These are phyloP conservation scores for Byssochlamys sp. DNA, from an alignment of 2,329 filamentous ascomycete genomes.

Conservation along the genomic window DNA sequence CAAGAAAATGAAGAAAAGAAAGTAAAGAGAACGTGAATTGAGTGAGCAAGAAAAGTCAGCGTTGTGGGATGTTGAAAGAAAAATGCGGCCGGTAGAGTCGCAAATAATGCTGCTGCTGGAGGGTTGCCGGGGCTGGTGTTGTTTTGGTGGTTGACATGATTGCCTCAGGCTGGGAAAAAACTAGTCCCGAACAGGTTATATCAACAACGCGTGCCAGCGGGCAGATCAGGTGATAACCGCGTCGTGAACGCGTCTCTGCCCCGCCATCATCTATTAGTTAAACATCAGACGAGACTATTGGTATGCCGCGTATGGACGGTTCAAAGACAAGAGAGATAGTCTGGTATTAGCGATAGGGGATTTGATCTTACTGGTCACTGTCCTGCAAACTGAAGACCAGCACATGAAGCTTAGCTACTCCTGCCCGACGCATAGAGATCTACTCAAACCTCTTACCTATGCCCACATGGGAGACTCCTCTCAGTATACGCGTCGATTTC, in stretches of 20 bases:
- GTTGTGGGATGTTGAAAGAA: neutral
- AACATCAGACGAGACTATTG: neutral
- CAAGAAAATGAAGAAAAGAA: neutral
- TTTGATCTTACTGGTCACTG: neutral
- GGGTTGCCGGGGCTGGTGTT: neutral
- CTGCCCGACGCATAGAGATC: neutral
- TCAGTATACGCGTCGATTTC: neutral
- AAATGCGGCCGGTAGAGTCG: neutral
- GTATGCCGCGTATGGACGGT: neutral
- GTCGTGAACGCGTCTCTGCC: neutral
- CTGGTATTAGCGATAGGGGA: neutral
- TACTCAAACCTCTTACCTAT: neutral
- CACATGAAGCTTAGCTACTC: neutral
- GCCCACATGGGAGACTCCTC: neutral
- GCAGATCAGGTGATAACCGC: neutral
- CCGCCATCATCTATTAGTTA: neutral
- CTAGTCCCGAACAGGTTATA: neutral
- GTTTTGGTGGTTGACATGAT: neutral
- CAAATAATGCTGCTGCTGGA: neutral
- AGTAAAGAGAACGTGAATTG: neutral
- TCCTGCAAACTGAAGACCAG: neutral
- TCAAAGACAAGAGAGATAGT: neutral
- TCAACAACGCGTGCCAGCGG: neutral
- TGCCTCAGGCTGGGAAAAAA: neutral
- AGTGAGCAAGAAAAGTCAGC: neutral